Conservation (phyloP, 495 filamentous ascomycete genomes). For the Daldinia childiae region DNA sequence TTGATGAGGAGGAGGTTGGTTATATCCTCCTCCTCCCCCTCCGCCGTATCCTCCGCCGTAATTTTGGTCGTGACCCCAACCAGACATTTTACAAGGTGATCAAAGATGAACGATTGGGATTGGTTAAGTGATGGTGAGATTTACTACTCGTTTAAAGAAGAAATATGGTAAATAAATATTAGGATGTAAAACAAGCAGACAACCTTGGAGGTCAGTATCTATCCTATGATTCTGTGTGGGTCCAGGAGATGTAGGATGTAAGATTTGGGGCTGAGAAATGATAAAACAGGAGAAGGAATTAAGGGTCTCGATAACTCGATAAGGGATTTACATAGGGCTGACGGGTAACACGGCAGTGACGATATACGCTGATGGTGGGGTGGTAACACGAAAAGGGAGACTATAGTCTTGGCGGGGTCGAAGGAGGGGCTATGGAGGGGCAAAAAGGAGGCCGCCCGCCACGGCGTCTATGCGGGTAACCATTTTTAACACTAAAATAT, state of each 20-base stretch:
- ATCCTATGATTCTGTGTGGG: background rate
- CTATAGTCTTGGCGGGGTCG: constrained; percentile 9
- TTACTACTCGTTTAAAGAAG: background rate
- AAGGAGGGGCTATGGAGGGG: constrained; percentile 11
- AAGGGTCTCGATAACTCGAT: constrained; percentile 1
- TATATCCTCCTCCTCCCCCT: constrained; percentile 20
- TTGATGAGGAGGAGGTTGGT: constrained; percentile 30
- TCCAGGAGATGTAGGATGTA: background rate
- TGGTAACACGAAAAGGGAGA: background rate
- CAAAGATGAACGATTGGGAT: background rate
- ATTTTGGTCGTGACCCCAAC: constrained; percentile 38
- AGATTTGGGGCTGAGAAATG: constrained; percentile 22
- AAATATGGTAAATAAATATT: background rate
- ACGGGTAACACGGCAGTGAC: constrained; percentile 4
- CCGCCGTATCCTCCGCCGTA: constrained; percentile 39
- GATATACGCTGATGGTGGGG: background rate
- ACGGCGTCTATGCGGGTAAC: background rate
- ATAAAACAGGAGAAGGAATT: constrained; percentile 5
- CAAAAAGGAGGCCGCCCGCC: constrained; percentile 19
- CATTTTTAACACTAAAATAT: background rate
- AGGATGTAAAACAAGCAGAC: background rate
- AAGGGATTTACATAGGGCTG: constrained; percentile 31
- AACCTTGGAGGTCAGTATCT: background rate
- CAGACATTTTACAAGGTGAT: constrained; percentile 26
- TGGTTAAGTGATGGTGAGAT: background rate